Evolutionary conservation across 208 protist genomes (phyloP).

Genomic region (Polymyxa betae): DNA sequence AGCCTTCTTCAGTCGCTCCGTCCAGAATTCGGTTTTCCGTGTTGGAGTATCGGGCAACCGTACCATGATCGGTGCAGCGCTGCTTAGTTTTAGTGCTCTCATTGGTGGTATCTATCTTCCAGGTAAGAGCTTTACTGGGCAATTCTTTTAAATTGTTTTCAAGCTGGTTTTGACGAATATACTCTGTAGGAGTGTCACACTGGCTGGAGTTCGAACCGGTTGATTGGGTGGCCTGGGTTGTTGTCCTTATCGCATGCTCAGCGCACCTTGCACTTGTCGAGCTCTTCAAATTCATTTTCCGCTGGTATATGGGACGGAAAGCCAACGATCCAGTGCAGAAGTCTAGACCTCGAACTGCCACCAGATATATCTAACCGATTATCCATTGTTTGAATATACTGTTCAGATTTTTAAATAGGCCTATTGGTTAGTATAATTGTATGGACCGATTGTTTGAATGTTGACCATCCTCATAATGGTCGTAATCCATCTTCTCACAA

Average conservation of each 20-base stretch:
- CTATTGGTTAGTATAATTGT: too few species aligned
- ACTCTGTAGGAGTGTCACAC: neutral
- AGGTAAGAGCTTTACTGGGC: neutral
- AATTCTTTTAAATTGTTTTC: neutral
- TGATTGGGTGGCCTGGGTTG: neutral
- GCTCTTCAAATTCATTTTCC: neutral
- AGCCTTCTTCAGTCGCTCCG: slow-evolving; percentile 5
- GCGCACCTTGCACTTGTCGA: neutral
- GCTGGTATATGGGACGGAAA: too few species aligned
- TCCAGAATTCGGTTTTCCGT: neutral
- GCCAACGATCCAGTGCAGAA: too few species aligned
- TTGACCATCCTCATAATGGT: too few species aligned
- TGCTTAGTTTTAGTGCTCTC: neutral
- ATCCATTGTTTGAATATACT: too few species aligned
- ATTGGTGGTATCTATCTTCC: slow-evolving; percentile 1
- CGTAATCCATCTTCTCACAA: too few species aligned
- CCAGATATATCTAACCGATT: too few species aligned
- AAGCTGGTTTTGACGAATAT: neutral
- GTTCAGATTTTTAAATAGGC: too few species aligned
- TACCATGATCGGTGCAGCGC: neutral
- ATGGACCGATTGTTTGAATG: too few species aligned
- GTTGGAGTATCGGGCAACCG: neutral
- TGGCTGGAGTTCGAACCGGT: neutral
- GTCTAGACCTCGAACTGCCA: too few species aligned
- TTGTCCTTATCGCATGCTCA: neutral